Conservation (phyloP, 2,329 filamentous ascomycete species). For the Macrophomina tecta region DNA sequence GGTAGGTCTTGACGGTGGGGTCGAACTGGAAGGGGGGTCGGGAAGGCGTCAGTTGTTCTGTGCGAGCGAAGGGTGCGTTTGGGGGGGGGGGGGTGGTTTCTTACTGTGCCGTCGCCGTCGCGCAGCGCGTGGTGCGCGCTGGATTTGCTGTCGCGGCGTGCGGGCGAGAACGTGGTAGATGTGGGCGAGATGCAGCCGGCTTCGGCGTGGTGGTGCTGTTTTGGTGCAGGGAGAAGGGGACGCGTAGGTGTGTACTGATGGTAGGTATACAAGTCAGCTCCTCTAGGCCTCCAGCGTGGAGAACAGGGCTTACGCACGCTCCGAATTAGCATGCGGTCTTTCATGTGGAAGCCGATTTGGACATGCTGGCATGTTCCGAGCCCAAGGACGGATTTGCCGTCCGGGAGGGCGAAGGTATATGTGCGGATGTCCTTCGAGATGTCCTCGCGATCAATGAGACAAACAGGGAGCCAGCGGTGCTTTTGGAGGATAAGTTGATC, state of each 20-base stretch:
- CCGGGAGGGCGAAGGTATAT: constrained; percentile 56
- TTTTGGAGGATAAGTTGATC: constrained; percentile 48
- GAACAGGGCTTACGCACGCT: constrained; percentile 28
- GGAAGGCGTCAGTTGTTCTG: too few species aligned
- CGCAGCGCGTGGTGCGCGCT: constrained; percentile 22
- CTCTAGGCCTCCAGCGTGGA: too few species aligned
- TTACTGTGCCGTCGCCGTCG: constrained; percentile 29
- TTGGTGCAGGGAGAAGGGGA: constrained; percentile 46
- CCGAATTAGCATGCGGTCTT: constrained; percentile 58
- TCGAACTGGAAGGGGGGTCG: constrained; percentile 27
- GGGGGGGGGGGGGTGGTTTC: constrained; percentile 13
- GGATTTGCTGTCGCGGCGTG: constrained; percentile 37
- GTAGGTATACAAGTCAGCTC: too few species aligned
- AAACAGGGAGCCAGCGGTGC: constrained; percentile 56
- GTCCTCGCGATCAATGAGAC: constrained; percentile 45
- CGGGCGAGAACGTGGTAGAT: not conserved
- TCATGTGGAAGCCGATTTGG: constrained; percentile 59
- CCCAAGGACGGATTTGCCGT: constrained; percentile 50
- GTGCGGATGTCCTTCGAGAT: constrained; percentile 53
- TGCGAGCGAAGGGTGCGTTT: too few species aligned
- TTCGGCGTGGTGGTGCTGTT: not conserved
- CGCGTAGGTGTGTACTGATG: constrained; percentile 55
- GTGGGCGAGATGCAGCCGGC: not conserved
- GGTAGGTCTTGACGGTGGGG: constrained; percentile 30
- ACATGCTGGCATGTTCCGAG: constrained; percentile 60